Base-by-base conservation (phyloP, 768 basidiomycete genomes). In the Hypholoma sublateritium region DNA sequence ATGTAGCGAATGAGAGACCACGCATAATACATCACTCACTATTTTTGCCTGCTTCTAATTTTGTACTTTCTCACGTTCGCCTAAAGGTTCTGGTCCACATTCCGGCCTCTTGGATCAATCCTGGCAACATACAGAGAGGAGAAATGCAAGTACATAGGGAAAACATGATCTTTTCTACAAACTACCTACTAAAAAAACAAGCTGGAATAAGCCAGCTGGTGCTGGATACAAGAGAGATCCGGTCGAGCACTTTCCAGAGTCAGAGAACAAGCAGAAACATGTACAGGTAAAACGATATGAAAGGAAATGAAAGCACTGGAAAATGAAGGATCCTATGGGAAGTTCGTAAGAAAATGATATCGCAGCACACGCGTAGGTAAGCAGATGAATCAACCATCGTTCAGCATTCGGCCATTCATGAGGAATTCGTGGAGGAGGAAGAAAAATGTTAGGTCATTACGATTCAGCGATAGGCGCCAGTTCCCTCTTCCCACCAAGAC, bases 381-480 rank as follows among this genome's bases (percentile, higher is more conserved):
- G 5, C 28, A 32, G 28, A 32, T 32, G 28, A 32, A 32, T 32
- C 28, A 32, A 32, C 5, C 28, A 32, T 32, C 28, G 28, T 32
- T 32, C 25, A 28, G 25, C 25, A 28, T 28, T 28, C 25, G 7
- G 25, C 25, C 25, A 28, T 28, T 28, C 28, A 32, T 32, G 28
- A 32, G 28, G 6, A 9, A 32, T 32, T 32, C 28, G 28, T 32
- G 9, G 5, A 32, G 5, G 28, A 6, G 28, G 9, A 32, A 9
- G 28, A 48, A 28, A 17, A 47, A 39, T 46, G 24, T 43, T 17
- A 19, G 49, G 45, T 65, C 48, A 43, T 61, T 37, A 62, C 55
- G 59, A 57, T 64, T 72, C 70, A 48, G 67, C 58, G 47, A 70
- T 65, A 28, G 67, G 56, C 13, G 57, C 55, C 14, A 68, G 62